Conservation (phyloP, 1,284 basidiomycete genomes). For the Vanrija humicola region DNA sequence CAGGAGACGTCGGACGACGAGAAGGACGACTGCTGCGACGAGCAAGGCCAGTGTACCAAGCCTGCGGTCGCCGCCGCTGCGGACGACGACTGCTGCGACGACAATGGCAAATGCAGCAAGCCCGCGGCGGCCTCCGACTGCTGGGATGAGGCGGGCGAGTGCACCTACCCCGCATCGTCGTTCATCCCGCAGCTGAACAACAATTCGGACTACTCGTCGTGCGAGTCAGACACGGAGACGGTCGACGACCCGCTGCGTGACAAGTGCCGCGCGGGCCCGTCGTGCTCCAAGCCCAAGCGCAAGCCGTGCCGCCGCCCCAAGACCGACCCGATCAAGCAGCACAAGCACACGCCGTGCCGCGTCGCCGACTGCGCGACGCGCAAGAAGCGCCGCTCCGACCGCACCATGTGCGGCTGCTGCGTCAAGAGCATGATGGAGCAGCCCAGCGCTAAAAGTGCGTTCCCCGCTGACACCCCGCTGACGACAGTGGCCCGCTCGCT, state of each 20-base stretch:
- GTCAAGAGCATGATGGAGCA: slow-evolving; percentile 3
- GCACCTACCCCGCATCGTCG: too few relatives aligned
- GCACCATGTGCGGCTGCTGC: slow-evolving; percentile 7
- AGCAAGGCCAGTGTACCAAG: neutral
- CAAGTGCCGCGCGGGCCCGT: too few relatives aligned
- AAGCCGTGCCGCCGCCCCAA: neutral
- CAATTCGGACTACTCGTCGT: neutral
- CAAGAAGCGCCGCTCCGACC: neutral
- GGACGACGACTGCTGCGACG: too few relatives aligned
- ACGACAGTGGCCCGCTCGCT: neutral
- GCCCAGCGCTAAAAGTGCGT: neutral
- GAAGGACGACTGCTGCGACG: neutral
- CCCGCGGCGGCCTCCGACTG: too few relatives aligned
- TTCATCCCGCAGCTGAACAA: too few relatives aligned
- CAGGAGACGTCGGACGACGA: too few relatives aligned
- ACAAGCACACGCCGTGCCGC: neutral
- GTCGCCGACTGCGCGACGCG: neutral
- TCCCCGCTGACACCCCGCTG: neutral
- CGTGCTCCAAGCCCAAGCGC: neutral
- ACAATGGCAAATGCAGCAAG: too few relatives aligned
- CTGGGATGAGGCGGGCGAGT: too few relatives aligned
- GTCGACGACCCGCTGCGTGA: too few relatives aligned
- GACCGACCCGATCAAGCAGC: too few relatives aligned
- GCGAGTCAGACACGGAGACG: neutral
- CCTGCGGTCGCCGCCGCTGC: too few relatives aligned